Base-by-base conservation (phyloP, 164 flowering plant genomes). In the Echeveria elegans region DNA sequence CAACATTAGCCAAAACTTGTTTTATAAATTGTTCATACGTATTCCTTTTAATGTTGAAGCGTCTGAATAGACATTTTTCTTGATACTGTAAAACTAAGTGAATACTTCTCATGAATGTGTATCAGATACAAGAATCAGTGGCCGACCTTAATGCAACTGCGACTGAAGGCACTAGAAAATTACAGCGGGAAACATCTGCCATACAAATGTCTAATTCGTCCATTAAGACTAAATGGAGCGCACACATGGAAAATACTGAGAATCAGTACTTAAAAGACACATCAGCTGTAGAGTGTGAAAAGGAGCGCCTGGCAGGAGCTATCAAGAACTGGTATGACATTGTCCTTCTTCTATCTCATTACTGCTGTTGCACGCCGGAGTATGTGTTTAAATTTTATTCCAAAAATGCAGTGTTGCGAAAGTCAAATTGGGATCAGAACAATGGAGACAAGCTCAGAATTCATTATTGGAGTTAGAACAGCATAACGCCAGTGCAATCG, bases 81-180 rank as follows among this genome's bases (percentile, higher is more conserved):
- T n/a, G n/a, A 12, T 69, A 36, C 37, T 65, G 52, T 24, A 37
- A 21, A n/a, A 45, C 16, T 58, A 37, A 31, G 29, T 9, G 40
- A 69, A 19, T 2, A 31, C 61, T 56, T 38, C 8, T 40, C 16
- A 40, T 7, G 63, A 64, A 16, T 67, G 9, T 37, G 29, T 67
- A 64, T 63, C 68, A 90, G 96, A 88, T 89, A 32, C 78, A 88
- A 18, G 77, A 87, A 64, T 86, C 88, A 53, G 69, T 88, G 30
- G 76, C 69, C 58, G 77, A 67, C 37, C 75, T 91, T 45, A 70
- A 81, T 18, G 77, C 78, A 7, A 66, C 72, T 53, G 75, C 64
- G 50, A 34, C 63, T 43, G 79, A 75, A 72, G 86, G 81, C 63
- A 77, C 67, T 38, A 72, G 70, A 72, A 75, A 56, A 67, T 67